Base-by-base conservation (phyloP, 257 asterid species). In the Voacanga thouarsii region DNA sequence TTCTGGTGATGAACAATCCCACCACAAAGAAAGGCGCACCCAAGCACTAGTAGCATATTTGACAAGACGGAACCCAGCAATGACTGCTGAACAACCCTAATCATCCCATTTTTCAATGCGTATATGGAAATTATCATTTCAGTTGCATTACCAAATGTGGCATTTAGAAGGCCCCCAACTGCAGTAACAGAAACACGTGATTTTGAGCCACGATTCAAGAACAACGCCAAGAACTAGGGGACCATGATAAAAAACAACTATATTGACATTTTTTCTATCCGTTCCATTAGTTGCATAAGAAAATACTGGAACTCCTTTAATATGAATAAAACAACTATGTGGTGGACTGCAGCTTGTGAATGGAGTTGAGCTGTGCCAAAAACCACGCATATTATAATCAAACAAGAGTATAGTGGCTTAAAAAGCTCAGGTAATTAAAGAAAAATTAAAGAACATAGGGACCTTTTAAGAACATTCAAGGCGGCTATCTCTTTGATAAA, bases 151-250 rank as follows among this genome's bases (percentile, higher is more conserved):
- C 99, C 99, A 75, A 96, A 93, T 72, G 98, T 96, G 39, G 98
- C 99, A 82, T 93, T 96, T 74, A 96, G 85, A 80, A 96, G 95
- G 79, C 99, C 99, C 8, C 99, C 99, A 72, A 96, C 99, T 96
- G 94, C 85, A 82, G 53, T 47, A 72, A 55, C 56, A 57, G 39
- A 50, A 72, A 47, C 43, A 23, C 12, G 12, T 44, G 28, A 7
- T 14, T 49, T 53, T 53, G 59, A 53, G 59, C 16, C 56, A 33
- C 14, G 26, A 37, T 39, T 67, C 23, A 12, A 60, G 70, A 70
- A 50, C 61, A 1, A 43, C 5, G 67, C 49, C 77, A 70, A 81
- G 60, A 61, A 16, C 12, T 7, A 67, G 21, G 23, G 16, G 53
- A 41, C 72, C 12, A 21, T 41, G 30, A 19, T 23, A 66, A 66